Base-by-base conservation (phyloP, 306 rosid genomes). In the Lupinus albus region DNA sequence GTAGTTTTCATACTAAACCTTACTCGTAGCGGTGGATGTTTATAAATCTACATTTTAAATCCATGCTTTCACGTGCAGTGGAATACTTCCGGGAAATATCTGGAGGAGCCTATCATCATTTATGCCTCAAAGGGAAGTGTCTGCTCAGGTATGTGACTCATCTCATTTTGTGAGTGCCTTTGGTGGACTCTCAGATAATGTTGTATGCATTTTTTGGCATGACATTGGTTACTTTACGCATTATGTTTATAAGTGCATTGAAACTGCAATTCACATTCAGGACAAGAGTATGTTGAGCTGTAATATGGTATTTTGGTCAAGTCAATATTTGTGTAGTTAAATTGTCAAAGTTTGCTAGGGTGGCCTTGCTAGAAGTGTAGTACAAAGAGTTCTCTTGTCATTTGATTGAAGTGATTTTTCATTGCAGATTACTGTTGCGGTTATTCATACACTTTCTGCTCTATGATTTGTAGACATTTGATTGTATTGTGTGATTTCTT, bases 61-160 rank as follows among this genome's bases (percentile, higher is more conserved):
- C 32, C 72, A 14, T 12, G 14, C 70, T 78, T 53, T 79, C 69
- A 57, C 71, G 79, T 46, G 20, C 91, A 93, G 99, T 67, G 90
- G 96, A 75, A 21, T 88, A 49, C 76, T 85, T 68, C 78, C 95
- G 56, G 90, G 90, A 73, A 86, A 83, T 78, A 52, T 84, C 61
- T 90, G 94, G 99, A 81, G 96, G 81, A 89, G 86, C 83, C 80
- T 88, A 61, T 83, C 94, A 53, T 80, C 97, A 18, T 80, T 87
- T 86, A 83, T 93, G 84, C 92, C 97, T 64, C 88, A 32, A 57
- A 88, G 99, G 49, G 96, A 86, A 77, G 84, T 78, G 46, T 76
- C 89, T 68, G 42, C 84, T 60, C 87, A 87, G 96, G 96, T 92
- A 83, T 68, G 66, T 28, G 41, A 51, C 18, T 51, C 55, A 44